These are phyloP conservation scores for Phialophora chinensis DNA, from an alignment of 2,329 filamentous ascomycete genomes.

Conservation along the genomic window DNA sequence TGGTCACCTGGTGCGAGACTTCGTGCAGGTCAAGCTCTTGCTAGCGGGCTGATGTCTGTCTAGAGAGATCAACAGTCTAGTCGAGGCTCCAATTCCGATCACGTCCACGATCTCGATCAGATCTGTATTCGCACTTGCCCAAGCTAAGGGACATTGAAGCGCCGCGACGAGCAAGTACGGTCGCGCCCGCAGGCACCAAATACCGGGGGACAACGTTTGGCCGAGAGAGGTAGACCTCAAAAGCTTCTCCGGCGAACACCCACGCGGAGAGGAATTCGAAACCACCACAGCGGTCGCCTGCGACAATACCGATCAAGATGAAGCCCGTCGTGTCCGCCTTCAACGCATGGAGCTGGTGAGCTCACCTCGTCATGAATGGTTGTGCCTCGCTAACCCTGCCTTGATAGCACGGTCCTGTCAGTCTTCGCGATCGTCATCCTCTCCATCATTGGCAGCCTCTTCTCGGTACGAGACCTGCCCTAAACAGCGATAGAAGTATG, in stretches of 20 bases:
- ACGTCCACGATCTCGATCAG: neutral
- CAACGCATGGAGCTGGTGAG: conserved; percentile 95
- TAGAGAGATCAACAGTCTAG: neutral
- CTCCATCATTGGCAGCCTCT: conserved; percentile 72
- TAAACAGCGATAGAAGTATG: too few species aligned
- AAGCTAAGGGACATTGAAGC: neutral
- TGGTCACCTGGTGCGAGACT: neutral
- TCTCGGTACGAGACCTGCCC: conserved; percentile 60
- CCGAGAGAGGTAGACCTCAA: neutral
- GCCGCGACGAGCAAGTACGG: neutral
- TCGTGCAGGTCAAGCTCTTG: neutral
- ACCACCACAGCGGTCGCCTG: neutral
- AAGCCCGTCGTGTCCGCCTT: conserved; percentile 91
- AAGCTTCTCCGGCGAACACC: neutral
- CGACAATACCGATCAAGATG: conserved; percentile 62
- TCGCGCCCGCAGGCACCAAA: neutral
- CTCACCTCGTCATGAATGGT: conserved; percentile 26
- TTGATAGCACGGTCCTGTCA: conserved; percentile 70
- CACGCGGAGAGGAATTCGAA: neutral
- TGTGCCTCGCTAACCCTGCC: conserved; percentile 25
- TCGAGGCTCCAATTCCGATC: neutral
- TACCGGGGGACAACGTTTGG: conserved; percentile 1
- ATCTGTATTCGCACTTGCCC: neutral
- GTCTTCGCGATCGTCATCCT: conserved; percentile 70
- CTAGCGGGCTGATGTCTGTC: neutral